Base-by-base conservation (phyloP, 768 basidiomycete genomes). In the Gyrodon lividus region DNA sequence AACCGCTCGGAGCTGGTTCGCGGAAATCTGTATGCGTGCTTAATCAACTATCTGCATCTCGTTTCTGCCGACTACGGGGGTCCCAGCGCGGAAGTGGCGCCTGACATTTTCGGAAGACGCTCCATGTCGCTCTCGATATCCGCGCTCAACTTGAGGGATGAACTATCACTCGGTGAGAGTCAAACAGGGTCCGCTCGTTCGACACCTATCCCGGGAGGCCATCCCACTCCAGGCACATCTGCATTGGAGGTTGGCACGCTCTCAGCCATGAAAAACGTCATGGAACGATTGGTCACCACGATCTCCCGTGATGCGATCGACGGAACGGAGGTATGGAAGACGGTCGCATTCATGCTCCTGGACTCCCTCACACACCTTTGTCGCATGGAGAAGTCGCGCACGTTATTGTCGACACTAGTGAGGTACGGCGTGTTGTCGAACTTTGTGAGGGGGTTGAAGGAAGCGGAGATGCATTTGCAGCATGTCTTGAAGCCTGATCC, bases 291-390 rank as follows among this genome's bases (percentile, higher is more conserved):
- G 17, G 76, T 93, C 0, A 71, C 82, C 0, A 77, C 83, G 33
- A 75, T 96, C 34, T 83, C 90, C 19, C 78, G 92, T n/a, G 96
- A 98, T 63, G 94, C 93, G 1, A 89, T 92, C 48, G 94, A 97
- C 57, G 95, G 94, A 6, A 85, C 90, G 16, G 94, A 98, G 68
- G 91, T 98, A 2, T 98, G 96, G 96, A 92, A 92, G 71, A 95
- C 94, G 3, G 83, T 98, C 14, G 91, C 95, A 8, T 98, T 94
- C 65, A 88, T 94, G 76, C 74, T 93, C 3, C 75, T 98, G 38
- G 92, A 95, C 59, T 84, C 89, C 0, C 76, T 95, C 7, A 78
- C 88, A 16, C 80, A 87, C 39, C 72, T 95, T 0, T 89, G 84
- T 34, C 80, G 80, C 23, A 68, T 73, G 43, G 87, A 92, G 57